Conservation (phyloP, 805 yeast genomes). For the Yamadazyma laniorum region DNA sequence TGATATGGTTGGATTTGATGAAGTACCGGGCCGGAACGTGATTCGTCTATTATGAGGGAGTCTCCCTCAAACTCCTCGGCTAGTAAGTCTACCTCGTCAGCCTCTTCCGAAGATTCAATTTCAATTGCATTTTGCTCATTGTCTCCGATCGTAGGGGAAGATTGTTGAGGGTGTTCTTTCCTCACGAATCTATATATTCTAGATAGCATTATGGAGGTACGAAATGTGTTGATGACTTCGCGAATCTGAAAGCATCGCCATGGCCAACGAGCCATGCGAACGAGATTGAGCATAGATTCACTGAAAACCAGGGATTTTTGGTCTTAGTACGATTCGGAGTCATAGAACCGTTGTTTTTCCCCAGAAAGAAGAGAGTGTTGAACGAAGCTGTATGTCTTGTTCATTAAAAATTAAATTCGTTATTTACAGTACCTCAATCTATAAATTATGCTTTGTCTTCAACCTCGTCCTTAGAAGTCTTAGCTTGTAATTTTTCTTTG, state of each 20-base stretch:
- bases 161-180: background rate
- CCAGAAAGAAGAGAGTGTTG: no score
- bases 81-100: conserved; percentile 4
- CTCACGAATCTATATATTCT: conserved; percentile 2
- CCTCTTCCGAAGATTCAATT: background rate
- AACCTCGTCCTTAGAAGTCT: no score
- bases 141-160: background rate
- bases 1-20: conserved; percentile 7
- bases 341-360: no score
- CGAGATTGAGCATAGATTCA: no score
- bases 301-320: no score
- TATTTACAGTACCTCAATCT: no score
- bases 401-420: no score
- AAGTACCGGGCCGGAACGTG: conserved; percentile 8
- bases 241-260: no score
- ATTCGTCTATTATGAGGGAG: conserved; percentile 11
- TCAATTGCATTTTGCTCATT: background rate
- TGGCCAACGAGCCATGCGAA: no score
- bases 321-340: no score
- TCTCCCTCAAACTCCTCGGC: conserved; percentile 9
- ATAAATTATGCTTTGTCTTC: no score
- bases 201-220: background rate
- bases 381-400: no score
- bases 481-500: background rate
- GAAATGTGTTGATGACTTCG: conserved; percentile 1